Base-by-base conservation (phyloP, 768 basidiomycete species). In the Fistulinella prunicolor region DNA sequence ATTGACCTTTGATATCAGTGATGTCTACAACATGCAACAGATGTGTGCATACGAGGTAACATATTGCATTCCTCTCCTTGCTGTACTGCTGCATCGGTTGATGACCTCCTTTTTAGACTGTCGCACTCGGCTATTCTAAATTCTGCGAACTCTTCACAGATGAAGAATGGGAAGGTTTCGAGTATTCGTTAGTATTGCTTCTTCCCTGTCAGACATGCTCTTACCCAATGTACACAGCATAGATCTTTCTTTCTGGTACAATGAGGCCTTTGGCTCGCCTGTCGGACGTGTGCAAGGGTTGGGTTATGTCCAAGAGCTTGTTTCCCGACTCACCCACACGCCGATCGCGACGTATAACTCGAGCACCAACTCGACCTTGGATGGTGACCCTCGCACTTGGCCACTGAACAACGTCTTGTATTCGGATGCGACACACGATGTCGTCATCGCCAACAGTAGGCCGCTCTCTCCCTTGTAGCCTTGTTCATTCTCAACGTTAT, bases 121-220 rank as follows among this genome's bases (percentile, higher is more conserved):
- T 95, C 38, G 88, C 91, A 0, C 75, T 95, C 10, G 93, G 91
- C 8, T 94, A 91, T 62, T 93, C 90, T 14, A 85, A 83, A 54
- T 97, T 94, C 70, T 97, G 93, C 54, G 82, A 84, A 46, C 72
- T 96, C 3, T 97, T 97, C 67, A 92, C 90, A 0, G 78, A 86
- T 58, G 83, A 89, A 36, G 94, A 96, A 67, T 97, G 93, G 94
- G 85, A 89, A 62, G 91, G 91, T 0, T 95, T 93, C 64, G 79
- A 90, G 63, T 95, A 96, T 52, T 76, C 86, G 81, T 89, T 55
- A 46, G 85, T 71, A 3, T 10, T 36, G 10, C 7, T 35, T 13
- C 19, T 23, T 37, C 19, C 5, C 22, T 30, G 21, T 32, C 16
- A 4, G 7, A n/a, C 32, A 6, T 17, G 14, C 16, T 12, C 28